Conservation (phyloP, 75 land plant species). For the Adiantum capillusveneris region DNA sequence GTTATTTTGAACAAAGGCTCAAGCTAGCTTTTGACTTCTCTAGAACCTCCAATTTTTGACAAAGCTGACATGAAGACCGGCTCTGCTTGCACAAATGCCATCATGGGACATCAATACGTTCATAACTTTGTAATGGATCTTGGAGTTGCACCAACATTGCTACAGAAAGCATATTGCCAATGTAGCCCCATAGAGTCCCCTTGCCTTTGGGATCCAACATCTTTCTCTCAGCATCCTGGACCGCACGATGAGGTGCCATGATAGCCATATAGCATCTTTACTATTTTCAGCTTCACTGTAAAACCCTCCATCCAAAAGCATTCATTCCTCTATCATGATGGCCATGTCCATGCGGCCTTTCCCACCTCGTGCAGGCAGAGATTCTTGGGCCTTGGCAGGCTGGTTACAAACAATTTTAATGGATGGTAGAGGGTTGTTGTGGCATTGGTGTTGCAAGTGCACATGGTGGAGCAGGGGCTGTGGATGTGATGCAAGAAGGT, state of each 20-base stretch:
- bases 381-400: too few species aligned
- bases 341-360: slow-evolving; percentile 18
- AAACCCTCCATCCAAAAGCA: slow-evolving; percentile 17
- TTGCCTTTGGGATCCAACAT: not conserved
- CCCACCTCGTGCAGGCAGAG: not conserved
- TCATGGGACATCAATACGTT: slow-evolving; percentile 27
- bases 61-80: not conserved
- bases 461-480: too few species aligned
- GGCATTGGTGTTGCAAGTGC: too few species aligned
- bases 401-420: too few species aligned
- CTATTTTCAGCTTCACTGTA: slow-evolving; percentile 6
- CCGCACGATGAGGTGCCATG: slow-evolving; percentile 10
- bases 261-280: not conserved
- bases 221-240: not conserved
- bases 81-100: slow-evolving; percentile 26
- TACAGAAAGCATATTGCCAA: slow-evolving; percentile 18
- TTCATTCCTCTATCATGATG: slow-evolving; percentile 20
- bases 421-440: too few species aligned
- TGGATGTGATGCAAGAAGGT: too few species aligned
- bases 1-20: too few species aligned
- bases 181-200: not conserved
- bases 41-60: too few species aligned
- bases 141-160: slow-evolving; percentile 25
- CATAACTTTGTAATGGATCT: slow-evolving; percentile 24
- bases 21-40: too few species aligned